A percentile compares a stretch with the other conserved stretches of the same genome.
Evolutionary conservation across 495 filamentous ascomycete genomes (phyloP).

Genomic region (Xylaria nigripes): DNA sequence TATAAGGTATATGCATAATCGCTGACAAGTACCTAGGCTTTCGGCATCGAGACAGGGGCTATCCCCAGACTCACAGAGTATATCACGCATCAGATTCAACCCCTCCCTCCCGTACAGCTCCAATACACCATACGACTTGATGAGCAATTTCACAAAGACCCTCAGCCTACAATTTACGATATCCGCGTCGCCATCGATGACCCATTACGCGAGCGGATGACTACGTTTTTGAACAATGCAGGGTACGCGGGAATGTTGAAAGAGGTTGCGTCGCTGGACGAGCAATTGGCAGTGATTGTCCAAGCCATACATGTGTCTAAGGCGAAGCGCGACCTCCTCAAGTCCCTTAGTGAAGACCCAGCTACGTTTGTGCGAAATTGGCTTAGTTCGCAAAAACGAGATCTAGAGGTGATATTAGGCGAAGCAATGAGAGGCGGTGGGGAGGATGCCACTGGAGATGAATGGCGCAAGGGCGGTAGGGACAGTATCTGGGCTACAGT

Average conservation of each 20-base stretch:
- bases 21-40: slow-evolving; percentile 50
- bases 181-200: slow-evolving; percentile 78
- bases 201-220: slow-evolving; percentile 62
- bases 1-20: not conserved
- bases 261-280: slow-evolving; percentile 64
- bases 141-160: slow-evolving; percentile 62
- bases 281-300: slow-evolving; percentile 70
- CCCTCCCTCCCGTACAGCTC: slow-evolving; percentile 75
- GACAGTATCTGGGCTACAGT: slow-evolving; percentile 45
- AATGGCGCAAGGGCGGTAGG: slow-evolving; percentile 47
- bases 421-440: slow-evolving; percentile 64
- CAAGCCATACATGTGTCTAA: slow-evolving; percentile 71
- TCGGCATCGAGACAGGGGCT: slow-evolving; percentile 66
- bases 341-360: slow-evolving; percentile 67
- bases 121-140: slow-evolving; percentile 93
- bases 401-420: slow-evolving; percentile 82
- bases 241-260: slow-evolving; percentile 56
- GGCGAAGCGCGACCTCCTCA: slow-evolving; percentile 79
- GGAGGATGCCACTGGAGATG: slow-evolving; percentile 47
- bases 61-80: slow-evolving; percentile 83
- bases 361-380: slow-evolving; percentile 72
- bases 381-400: slow-evolving; percentile 79
- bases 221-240: slow-evolving; percentile 49
- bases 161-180: slow-evolving; percentile 74
- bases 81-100: slow-evolving; percentile 63